A percentile compares a stretch with the other conserved stretches of the same genome.
Evolutionary conservation across 2,329 filamentous ascomycete genomes (phyloP).

Genomic region (Aspergillus latus): DNA sequence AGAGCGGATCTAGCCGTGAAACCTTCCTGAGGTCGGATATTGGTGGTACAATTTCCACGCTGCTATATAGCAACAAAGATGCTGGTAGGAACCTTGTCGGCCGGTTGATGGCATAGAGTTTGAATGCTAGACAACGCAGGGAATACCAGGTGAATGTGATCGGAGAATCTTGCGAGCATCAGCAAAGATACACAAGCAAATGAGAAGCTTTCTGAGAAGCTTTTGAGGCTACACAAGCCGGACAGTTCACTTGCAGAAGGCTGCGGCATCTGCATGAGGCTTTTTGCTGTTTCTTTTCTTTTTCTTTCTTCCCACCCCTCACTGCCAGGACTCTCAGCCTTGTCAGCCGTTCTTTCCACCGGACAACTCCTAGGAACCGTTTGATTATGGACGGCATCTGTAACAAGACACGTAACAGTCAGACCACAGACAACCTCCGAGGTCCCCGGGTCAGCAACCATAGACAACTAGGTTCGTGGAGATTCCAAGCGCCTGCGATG

Average conservation of each 20-base stretch:
- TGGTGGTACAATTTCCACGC: too few species aligned
- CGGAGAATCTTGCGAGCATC: conserved; percentile 29
- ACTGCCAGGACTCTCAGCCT: conserved; percentile 10
- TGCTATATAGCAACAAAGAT: conserved; percentile 15
- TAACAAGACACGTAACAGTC: conserved; percentile 17
- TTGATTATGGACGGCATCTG: conserved; percentile 7
- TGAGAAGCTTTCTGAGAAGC: background rate
- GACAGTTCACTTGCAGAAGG: conserved; percentile 42
- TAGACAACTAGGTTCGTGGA: conserved; percentile 7
- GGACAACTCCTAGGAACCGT: conserved; percentile 11
- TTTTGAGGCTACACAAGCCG: conserved; percentile 32
- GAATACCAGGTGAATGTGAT: conserved; percentile 51
- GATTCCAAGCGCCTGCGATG: conserved; percentile 13
- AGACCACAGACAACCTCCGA: conserved; percentile 17
- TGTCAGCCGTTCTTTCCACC: conserved; percentile 13
- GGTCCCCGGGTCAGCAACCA: conserved; percentile 15
- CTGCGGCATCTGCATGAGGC: conserved; percentile 44
- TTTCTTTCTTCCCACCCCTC: too few species aligned
- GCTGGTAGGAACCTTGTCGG: conserved; percentile 43
- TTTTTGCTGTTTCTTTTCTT: conserved; percentile 39
- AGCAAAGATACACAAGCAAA: background rate
- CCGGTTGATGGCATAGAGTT: conserved; percentile 36
- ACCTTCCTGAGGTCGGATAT: too few species aligned
- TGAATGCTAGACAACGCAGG: conserved; percentile 54
- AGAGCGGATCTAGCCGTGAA: too few species aligned